A percentile compares a stretch with the other conserved stretches of the same genome.
Evolutionary conservation across 208 protist species (phyloP).

Genomic region (Jaenimonas drosophilae): DNA sequence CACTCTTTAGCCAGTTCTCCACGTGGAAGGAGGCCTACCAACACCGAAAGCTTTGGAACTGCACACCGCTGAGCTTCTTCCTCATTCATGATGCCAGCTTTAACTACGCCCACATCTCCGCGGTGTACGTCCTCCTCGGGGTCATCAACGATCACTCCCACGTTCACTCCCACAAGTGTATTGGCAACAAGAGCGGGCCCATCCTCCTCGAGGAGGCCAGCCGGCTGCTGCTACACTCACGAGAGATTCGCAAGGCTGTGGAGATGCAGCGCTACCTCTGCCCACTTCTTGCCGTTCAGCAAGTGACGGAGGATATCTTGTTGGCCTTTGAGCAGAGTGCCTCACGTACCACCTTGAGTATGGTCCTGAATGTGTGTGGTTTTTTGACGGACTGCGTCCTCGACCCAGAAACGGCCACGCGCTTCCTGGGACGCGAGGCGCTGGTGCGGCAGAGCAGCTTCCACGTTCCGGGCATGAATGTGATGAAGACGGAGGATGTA

Average conservation of each 20-base stretch:
- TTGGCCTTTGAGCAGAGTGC: slow-evolving; percentile 70
- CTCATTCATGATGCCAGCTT: slow-evolving; percentile 74
- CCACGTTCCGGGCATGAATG: slow-evolving; percentile 20
- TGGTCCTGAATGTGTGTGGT: slow-evolving; percentile 40
- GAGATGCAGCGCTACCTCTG: slow-evolving; percentile 25
- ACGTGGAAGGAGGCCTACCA: slow-evolving; percentile 81
- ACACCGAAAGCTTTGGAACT: slow-evolving; percentile 53
- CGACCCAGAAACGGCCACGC: slow-evolving; percentile 47
- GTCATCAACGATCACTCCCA: slow-evolving; percentile 42
- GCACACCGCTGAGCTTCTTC: slow-evolving; percentile 73
- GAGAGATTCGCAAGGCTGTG: slow-evolving; percentile 6
- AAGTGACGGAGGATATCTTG: slow-evolving; percentile 67
- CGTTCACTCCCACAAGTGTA: slow-evolving; percentile 33
- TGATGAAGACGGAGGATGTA: background rate
- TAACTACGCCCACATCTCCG: slow-evolving; percentile 71
- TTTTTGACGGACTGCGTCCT: slow-evolving; percentile 73
- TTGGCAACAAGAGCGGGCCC: slow-evolving; percentile 13
- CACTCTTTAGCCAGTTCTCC: slow-evolving; percentile 73
- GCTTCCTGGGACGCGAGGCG: slow-evolving; percentile 56
- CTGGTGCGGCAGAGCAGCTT: slow-evolving; percentile 44
- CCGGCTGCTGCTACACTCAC: slow-evolving; percentile 7
- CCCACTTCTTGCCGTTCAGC: slow-evolving; percentile 58
- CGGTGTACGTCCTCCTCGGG: slow-evolving; percentile 56
- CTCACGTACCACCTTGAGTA: slow-evolving; percentile 45
- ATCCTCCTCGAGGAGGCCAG: slow-evolving; percentile 15